Base-by-base conservation (phyloP, 768 basidiomycete species). In the Mycena sanguinolenta region DNA sequence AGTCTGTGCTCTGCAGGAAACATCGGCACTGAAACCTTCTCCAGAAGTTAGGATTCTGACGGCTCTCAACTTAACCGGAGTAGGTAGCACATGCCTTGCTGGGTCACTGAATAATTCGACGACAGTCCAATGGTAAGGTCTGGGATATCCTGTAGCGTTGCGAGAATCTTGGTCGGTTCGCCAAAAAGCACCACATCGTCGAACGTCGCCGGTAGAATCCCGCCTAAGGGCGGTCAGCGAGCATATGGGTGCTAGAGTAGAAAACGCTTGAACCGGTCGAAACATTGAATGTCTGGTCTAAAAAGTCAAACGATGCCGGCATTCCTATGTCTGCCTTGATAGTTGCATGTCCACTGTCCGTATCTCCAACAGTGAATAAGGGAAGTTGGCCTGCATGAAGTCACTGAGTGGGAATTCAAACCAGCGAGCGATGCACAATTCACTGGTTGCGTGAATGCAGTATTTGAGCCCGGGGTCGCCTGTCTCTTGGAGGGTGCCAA, bases 1-100 rank as follows among this genome's bases (percentile, higher is more conserved):
- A 17, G 52, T 34, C 36, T 63, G 49, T 23, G 16, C 28, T 34
- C 16, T 30, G 25, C 63, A 63, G 6, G 46, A 49, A 10, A 63
- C 49, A 50, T 52, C 49, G 49, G 49, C 61, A 10, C 49, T 50
- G 46, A 64, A 64, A 38, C 63, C 63, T 64, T 34, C 16, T 44
- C 42, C 42, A n/a, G 42, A 44, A 44, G 19, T 44, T 44, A 44
- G 42, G 42, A 7, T 44, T 44, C 42, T 44, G 42, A 44, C 42
- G 17, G 42, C 42, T 44, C n/a, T n/a, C n/a, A n/a, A n/a, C 42
- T 44, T 44, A 44, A 44, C 42, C 17, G 17, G 42, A 44, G 42
- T 44, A 44, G 42, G 42, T 44, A 44, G 42, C 42, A 44, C 42
- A 44, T 19, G 17, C 63, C 63, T 64, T 64, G 63, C 34, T 64